Evolutionary conservation across 2,329 filamentous ascomycete genomes (phyloP), one percentile per base, ranked within the genome.

Genomic region (Beauveria sp.): DNA sequence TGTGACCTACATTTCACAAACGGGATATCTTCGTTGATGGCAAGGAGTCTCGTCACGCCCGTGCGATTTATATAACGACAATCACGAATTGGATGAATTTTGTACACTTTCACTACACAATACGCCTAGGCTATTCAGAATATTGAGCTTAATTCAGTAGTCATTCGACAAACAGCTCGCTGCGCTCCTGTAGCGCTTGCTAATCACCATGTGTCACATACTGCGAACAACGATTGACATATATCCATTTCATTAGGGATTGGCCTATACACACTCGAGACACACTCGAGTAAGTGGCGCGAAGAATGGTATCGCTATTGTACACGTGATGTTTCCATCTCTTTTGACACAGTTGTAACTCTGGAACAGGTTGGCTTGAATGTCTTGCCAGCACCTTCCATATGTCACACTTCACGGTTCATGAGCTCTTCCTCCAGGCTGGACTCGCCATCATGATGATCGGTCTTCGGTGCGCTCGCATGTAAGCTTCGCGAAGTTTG

Each of bases 401-500:
- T 22, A 77, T 58, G 28, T 12, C 38, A 7, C 24, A 30, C n/a
- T 10, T 30, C 1, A 20, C 47, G 30, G 9, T 43, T 62, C 30
- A 63, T 42, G 58, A 61, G 28, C 68, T 65, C 63, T 68, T 69
- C 70, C 64, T 73, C 74, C 74, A 76, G 24, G 70, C 72, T n/a
- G 71, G 70, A 58, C 73, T 72, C 46, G 74, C 73, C 71, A 69
- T 71, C 68, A 75, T 63, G 40, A 96, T 85, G 69, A 93, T 86
- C 26, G 93, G 91, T 65, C 85, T 84, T 69, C 88, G 81, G 67
- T 88, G 86, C 56, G 90, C 86, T 73, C 85, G 85, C 67, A 86
- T 83, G 78, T 93, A 96, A 62, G 90, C 85, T 72, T 92, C 85
- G 67, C 86, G 82, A 63, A 88, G 80, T 69, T 90, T 87, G 43